Conservation (phyloP, 768 basidiomycete genomes). For the Xerocomellus intermedius region DNA sequence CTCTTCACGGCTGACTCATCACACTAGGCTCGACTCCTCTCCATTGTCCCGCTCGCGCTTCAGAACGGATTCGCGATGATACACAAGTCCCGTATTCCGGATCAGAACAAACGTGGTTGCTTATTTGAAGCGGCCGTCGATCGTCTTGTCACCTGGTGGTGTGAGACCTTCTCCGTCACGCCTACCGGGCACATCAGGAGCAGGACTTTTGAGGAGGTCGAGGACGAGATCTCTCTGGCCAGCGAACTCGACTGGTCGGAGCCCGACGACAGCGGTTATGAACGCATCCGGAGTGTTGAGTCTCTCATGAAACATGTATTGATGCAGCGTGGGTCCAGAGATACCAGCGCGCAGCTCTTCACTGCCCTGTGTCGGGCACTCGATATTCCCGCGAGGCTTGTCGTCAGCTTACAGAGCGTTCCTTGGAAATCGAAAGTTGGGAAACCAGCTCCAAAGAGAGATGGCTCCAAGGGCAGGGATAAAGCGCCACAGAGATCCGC, state of each 20-base stretch:
- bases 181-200: conserved; percentile 69
- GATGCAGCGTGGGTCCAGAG: conserved; percentile 75
- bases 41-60: conserved; percentile 74
- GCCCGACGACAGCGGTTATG: conserved; percentile 48
- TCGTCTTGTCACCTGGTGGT: conserved; percentile 85
- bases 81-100: conserved; percentile 77
- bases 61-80: conserved; percentile 82
- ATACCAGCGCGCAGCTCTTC: conserved; percentile 88
- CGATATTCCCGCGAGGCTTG: conserved; percentile 81
- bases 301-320: conserved; percentile 93
- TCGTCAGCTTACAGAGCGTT: conserved; percentile 88
- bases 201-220: conserved; percentile 75
- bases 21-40: conserved; percentile 80
- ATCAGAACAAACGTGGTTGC: conserved; percentile 76
- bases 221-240: conserved; percentile 34
- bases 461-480: conserved; percentile 39
- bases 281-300: conserved; percentile 71
- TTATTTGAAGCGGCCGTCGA: conserved; percentile 82
- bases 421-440: conserved; percentile 79
- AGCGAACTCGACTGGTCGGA: conserved; percentile 39
- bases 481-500: conserved; percentile 25
- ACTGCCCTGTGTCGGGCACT: conserved; percentile 85
- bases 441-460: conserved; percentile 43
- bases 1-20: conserved; percentile 5
- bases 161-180: conserved; percentile 56